These are phyloP conservation scores for Lactuca sativa DNA, from an alignment of 129 eudicot genomes.

Conservation along the genomic window DNA sequence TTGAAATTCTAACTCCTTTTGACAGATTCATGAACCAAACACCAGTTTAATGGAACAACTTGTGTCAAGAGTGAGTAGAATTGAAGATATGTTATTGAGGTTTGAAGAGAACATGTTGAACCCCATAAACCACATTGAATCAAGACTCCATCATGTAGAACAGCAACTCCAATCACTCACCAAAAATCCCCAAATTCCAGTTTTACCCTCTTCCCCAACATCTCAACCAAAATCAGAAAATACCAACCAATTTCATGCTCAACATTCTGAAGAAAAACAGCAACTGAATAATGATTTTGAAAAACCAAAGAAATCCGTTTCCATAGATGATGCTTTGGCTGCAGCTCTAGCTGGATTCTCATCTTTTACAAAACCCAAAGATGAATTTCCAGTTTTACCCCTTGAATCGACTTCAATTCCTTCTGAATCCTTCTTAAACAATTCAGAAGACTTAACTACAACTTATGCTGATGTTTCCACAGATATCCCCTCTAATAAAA, in stretches of 20 bases:
- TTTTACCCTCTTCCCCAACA: slow-evolving; percentile 33
- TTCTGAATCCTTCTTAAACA: neutral
- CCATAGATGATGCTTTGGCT: slow-evolving; percentile 81
- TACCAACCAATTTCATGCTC: slow-evolving; percentile 22
- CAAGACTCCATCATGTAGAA: slow-evolving; percentile 74
- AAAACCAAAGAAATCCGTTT: slow-evolving; percentile 44
- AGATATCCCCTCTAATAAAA: slow-evolving; percentile 9
- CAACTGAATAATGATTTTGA: slow-evolving; percentile 41
- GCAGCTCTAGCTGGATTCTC: slow-evolving; percentile 80
- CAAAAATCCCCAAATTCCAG: slow-evolving; percentile 35
- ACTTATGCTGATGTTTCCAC: slow-evolving; percentile 13
- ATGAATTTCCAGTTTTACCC: slow-evolving; percentile 12
- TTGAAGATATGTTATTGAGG: slow-evolving; percentile 72
- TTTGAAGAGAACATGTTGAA: slow-evolving; percentile 83
- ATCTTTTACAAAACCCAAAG: slow-evolving; percentile 25
- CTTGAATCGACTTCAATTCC: slow-evolving; percentile 23
- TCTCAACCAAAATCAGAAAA: slow-evolving; percentile 40
- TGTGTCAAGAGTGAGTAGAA: slow-evolving; percentile 56
- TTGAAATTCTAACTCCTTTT: too few species aligned
- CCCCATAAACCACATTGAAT: slow-evolving; percentile 73
- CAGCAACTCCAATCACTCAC: slow-evolving; percentile 59
- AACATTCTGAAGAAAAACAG: slow-evolving; percentile 47
- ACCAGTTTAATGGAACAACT: slow-evolving; percentile 51
- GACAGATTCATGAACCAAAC: neutral
- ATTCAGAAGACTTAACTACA: slow-evolving; percentile 10